Conservation (phyloP, 78 protist species). For the Polysphondylium violaceum region DNA sequence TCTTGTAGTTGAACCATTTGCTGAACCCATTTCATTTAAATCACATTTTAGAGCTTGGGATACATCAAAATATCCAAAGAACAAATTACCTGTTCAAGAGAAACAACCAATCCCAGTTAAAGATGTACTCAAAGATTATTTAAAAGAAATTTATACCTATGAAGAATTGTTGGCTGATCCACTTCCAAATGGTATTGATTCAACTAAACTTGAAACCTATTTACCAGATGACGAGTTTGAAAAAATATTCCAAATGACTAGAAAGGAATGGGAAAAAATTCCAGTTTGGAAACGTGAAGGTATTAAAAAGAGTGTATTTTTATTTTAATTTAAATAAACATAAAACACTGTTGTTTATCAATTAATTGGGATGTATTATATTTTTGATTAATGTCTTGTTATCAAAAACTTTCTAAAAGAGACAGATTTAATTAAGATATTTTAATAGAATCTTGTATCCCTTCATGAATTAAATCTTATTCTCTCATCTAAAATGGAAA, state of each 20-base stretch:
- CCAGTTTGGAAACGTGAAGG: slow-evolving; percentile 71
- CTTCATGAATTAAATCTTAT: no score
- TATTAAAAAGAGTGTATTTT: slow-evolving; percentile 39
- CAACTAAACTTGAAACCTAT: slow-evolving; percentile 54
- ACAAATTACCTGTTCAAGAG: slow-evolving; percentile 45
- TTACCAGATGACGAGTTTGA: slow-evolving; percentile 75
- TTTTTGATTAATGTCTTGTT: no score
- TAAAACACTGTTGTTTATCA: no score
- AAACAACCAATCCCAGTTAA: slow-evolving; percentile 44
- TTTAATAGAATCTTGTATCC: no score
- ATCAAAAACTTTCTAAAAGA: no score
- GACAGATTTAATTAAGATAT: no score
- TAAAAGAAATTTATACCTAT: slow-evolving; percentile 64
- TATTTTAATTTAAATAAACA: slow-evolving; percentile 21
- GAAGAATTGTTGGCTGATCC: slow-evolving; percentile 74
- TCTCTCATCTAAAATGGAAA: no score
- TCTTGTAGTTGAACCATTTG: slow-evolving; percentile 21
- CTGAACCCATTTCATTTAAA: slow-evolving; percentile 62
- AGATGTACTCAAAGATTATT: slow-evolving; percentile 58
- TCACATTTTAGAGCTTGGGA: slow-evolving; percentile 65
- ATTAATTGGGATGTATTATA: no score
- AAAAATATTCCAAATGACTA: slow-evolving; percentile 57
- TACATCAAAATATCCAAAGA: slow-evolving; percentile 61
- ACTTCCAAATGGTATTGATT: slow-evolving; percentile 76
- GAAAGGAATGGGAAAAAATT: slow-evolving; percentile 68